A percentile compares a stretch with the other conserved stretches of the same genome.
Evolutionary conservation across 2,329 filamentous ascomycete genomes (phyloP).

Genomic region (Coniochaeta sp.): DNA sequence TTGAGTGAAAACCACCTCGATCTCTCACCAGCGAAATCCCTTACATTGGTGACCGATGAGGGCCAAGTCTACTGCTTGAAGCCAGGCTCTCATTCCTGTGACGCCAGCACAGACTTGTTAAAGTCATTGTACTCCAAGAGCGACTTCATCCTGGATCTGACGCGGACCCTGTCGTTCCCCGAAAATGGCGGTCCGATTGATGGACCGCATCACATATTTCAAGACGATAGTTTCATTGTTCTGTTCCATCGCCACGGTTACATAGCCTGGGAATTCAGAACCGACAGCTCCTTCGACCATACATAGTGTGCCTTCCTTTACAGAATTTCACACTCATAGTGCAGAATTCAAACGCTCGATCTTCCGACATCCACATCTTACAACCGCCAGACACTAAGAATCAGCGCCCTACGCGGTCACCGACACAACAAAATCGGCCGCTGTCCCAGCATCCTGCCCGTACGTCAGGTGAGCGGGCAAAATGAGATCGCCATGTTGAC

Average conservation of each 20-base stretch:
- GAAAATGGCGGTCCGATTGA: not conserved
- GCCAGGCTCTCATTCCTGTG: not conserved
- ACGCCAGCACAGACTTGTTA: not conserved
- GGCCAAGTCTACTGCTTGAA: not conserved
- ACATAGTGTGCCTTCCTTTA: not conserved
- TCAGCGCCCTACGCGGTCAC: not conserved
- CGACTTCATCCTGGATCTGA: not conserved
- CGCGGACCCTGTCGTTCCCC: too few species aligned
- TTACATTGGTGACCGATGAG: not conserved
- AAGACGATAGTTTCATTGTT: not conserved
- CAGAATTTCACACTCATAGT: not conserved
- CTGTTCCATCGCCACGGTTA: not conserved
- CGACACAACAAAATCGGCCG: constrained; percentile 16
- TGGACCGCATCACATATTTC: not conserved
- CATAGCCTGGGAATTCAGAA: not conserved
- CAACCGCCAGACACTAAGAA: not conserved
- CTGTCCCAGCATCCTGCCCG: constrained; percentile 14
- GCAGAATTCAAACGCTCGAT: not conserved
- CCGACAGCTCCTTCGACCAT: not conserved
- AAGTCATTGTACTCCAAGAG: not conserved
- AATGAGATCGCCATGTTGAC: constrained; percentile 15
- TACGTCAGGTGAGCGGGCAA: constrained; percentile 3
- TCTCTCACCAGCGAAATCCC: not conserved
- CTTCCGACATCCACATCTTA: not conserved
- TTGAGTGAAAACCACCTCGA: not conserved